These are phyloP conservation scores for Neofusicoccum laricinum DNA, from an alignment of 2,329 filamentous ascomycete genomes.

Conservation along the genomic window DNA sequence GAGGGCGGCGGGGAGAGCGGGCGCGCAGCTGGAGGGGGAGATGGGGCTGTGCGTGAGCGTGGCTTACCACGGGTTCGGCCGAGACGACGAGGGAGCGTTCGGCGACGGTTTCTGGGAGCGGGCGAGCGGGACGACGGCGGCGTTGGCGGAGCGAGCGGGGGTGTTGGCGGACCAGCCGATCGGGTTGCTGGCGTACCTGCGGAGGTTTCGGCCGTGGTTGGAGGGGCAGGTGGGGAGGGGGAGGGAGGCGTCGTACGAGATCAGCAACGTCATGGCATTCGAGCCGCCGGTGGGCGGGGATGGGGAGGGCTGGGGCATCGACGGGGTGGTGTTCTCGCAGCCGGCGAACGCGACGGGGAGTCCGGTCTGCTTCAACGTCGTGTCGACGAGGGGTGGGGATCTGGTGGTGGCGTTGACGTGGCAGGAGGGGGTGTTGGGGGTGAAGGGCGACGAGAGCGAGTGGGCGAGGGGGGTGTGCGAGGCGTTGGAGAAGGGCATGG, in stretches of 20 bases:
- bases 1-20: slow-evolving; percentile 24
- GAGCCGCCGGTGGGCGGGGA: slow-evolving; percentile 19
- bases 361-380: slow-evolving; percentile 42
- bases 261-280: slow-evolving; percentile 47
- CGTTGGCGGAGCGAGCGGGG: slow-evolving; percentile 30
- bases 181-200: slow-evolving; percentile 43
- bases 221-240: slow-evolving; percentile 35
- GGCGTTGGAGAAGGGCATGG: background rate
- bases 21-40: background rate
- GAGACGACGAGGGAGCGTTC: background rate
- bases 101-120: slow-evolving; percentile 33
- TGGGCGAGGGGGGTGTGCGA: slow-evolving; percentile 25
- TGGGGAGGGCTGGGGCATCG: slow-evolving; percentile 23
- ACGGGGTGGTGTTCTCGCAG: slow-evolving; percentile 44
- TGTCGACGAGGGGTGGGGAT: slow-evolving; percentile 38
- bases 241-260: slow-evolving; percentile 43
- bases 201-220: slow-evolving; percentile 41
- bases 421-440: slow-evolving; percentile 42
- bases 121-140: slow-evolving; percentile 30
- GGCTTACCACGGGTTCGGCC: slow-evolving; percentile 25
- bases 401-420: slow-evolving; percentile 42
- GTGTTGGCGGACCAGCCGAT: slow-evolving; percentile 41
- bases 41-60: slow-evolving; percentile 38
- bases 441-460: slow-evolving; percentile 29
- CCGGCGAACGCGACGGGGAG: slow-evolving; percentile 40